Evolutionary conservation across 1,139 yeast genomes (phyloP).

Genomic region (Pichia sp.): DNA sequence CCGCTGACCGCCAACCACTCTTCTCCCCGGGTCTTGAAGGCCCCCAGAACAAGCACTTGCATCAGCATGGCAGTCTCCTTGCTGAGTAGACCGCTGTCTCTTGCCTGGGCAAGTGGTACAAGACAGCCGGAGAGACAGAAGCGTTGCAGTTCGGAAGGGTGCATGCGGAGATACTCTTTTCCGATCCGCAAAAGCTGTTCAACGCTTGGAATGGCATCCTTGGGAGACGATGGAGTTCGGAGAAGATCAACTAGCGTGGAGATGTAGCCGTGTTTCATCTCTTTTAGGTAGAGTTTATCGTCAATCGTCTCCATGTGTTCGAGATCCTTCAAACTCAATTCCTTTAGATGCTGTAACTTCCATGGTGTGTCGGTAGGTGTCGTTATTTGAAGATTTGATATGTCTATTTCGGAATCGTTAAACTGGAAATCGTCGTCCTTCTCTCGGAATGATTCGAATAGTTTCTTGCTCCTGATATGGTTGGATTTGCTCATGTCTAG

Average conservation of each 20-base stretch:
- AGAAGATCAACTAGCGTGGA: neutral
- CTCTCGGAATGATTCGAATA: slow-evolving; percentile 1
- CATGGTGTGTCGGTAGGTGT: no score
- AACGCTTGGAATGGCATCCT: neutral
- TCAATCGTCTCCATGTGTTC: neutral
- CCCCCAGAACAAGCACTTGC: neutral
- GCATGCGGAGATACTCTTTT: neutral
- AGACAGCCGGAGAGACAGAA: slow-evolving; percentile 4
- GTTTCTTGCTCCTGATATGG: neutral
- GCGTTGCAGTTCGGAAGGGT: neutral
- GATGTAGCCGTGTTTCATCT: neutral
- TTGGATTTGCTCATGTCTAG: no score
- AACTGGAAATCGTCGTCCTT: slow-evolving; percentile 2
- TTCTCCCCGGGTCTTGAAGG: slow-evolving; percentile 1
- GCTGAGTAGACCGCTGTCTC: neutral
- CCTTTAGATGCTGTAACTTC: neutral
- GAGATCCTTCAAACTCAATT: neutral
- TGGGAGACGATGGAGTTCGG: neutral
- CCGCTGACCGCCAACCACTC: slow-evolving; percentile 2
- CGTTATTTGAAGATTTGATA: neutral
- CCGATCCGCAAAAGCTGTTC: slow-evolving; percentile 9
- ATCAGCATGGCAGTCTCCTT: neutral
- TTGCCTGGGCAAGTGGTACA: neutral
- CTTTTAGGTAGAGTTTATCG: neutral
- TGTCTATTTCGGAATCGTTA: neutral